Evolutionary conservation across 768 basidiomycete genomes (phyloP).

Genomic region (Lyophyllum decastes): DNA sequence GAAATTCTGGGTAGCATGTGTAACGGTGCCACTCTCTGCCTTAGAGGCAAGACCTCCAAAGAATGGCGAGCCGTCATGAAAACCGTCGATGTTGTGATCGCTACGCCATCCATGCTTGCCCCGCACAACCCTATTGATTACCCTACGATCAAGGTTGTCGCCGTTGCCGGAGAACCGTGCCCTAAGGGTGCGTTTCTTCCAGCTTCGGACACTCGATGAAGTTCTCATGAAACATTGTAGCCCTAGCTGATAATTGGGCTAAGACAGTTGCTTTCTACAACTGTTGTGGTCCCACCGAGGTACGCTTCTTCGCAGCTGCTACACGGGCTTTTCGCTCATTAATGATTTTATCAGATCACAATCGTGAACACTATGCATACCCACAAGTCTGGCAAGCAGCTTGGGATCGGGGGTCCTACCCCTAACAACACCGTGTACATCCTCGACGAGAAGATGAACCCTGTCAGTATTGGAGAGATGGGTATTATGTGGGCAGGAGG

Average conservation of each 20-base stretch:
- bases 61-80: constrained; percentile 52
- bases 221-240: too few species aligned
- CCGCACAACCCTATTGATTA: constrained; percentile 49
- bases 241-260: constrained; percentile 44
- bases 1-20: constrained; percentile 52
- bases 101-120: constrained; percentile 53
- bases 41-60: constrained; percentile 51
- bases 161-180: constrained; percentile 53
- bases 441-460: constrained; percentile 36
- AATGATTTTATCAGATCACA: constrained; percentile 34
- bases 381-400: constrained; percentile 35
- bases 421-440: constrained; percentile 48
- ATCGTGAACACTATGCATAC: constrained; percentile 54
- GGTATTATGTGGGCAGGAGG: constrained; percentile 62
- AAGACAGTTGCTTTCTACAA: constrained; percentile 42
- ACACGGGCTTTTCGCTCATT: too few species aligned
- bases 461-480: constrained; percentile 33
- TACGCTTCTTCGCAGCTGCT: constrained; percentile 5
- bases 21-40: constrained; percentile 52
- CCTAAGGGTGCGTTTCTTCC: constrained; percentile 39
- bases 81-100: constrained; percentile 53
- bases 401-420: constrained; percentile 49
- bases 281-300: constrained; percentile 56
- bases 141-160: constrained; percentile 49
- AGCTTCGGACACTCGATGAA: background rate